These are phyloP conservation scores for Lepidium didymum DNA, from an alignment of 345 rosid genomes.

Conservation along the genomic window DNA sequence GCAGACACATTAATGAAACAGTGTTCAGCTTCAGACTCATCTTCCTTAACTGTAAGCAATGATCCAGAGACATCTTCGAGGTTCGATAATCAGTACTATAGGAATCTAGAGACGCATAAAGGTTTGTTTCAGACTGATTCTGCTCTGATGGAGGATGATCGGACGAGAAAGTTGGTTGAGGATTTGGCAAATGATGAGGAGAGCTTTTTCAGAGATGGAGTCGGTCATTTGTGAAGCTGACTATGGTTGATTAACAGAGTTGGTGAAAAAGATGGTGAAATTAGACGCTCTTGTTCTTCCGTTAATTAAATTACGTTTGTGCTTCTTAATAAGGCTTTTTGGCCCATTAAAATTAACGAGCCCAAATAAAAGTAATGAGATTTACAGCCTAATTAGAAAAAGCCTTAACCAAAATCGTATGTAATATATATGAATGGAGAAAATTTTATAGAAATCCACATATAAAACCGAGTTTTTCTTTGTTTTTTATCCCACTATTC, in stretches of 20 bases:
- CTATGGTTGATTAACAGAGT: constrained; percentile 48
- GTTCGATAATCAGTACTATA: constrained; percentile 60
- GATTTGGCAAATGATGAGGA: constrained; percentile 46
- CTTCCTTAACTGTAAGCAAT: constrained; percentile 41
- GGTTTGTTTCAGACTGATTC: constrained; percentile 76
- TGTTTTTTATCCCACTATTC: too few species aligned
- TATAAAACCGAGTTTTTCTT: too few species aligned
- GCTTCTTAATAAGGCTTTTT: not conserved
- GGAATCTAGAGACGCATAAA: constrained; percentile 41
- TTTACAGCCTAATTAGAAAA: too few species aligned
- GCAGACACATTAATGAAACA: constrained; percentile 42
- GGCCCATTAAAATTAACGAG: too few species aligned
- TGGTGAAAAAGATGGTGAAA: constrained; percentile 53
- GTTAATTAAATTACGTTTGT: not conserved
- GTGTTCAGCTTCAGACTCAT: constrained; percentile 42
- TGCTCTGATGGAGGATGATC: constrained; percentile 35
- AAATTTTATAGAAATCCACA: too few species aligned
- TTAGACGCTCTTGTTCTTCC: constrained; percentile 51
- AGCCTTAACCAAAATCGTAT: too few species aligned
- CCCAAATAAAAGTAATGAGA: too few species aligned
- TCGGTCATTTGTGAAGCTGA: constrained; percentile 60
- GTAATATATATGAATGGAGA: too few species aligned
- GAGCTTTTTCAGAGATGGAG: constrained; percentile 54
- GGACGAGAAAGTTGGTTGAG: constrained; percentile 43
- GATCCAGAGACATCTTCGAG: constrained; percentile 48